Evolutionary conservation across 345 rosid species (phyloP).

Genomic region (Excoecaria cochinchinensis): DNA sequence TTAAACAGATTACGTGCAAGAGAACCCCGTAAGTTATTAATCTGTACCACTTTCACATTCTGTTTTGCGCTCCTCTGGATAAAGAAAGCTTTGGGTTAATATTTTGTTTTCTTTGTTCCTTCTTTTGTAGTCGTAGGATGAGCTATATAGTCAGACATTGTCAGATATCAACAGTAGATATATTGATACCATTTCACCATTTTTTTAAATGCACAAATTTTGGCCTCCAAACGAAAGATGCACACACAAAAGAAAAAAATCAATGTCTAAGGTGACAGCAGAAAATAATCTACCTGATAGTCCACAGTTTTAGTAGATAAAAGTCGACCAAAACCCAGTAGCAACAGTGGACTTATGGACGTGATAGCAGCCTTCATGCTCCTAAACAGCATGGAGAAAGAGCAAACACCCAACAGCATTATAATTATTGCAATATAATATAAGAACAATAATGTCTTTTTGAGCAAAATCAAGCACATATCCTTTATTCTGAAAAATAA

Average conservation of each 20-base stretch:
- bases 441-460: neutral
- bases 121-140: neutral
- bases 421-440: neutral
- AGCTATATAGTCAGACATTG: neutral
- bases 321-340: constrained; percentile 76
- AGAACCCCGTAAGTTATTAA: neutral
- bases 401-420: neutral
- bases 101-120: neutral
- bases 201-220: too few relatives aligned
- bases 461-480: neutral
- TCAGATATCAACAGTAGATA: neutral
- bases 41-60: neutral
- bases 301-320: constrained; percentile 68
- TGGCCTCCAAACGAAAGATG: too few relatives aligned
- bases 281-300: constrained; percentile 62
- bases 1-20: too few relatives aligned
- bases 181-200: neutral
- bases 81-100: neutral
- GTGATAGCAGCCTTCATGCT: constrained; percentile 55
- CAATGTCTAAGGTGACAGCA: neutral
- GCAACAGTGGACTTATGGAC: constrained; percentile 59
- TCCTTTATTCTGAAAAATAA: too few relatives aligned
- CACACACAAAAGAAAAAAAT: neutral
- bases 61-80: neutral
- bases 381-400: constrained; percentile 34